Evolutionary conservation across 495 filamentous ascomycete species (phyloP), one percentile per base, ranked within the genome.

Genomic region (Hypoxylon lienhwacheense): DNA sequence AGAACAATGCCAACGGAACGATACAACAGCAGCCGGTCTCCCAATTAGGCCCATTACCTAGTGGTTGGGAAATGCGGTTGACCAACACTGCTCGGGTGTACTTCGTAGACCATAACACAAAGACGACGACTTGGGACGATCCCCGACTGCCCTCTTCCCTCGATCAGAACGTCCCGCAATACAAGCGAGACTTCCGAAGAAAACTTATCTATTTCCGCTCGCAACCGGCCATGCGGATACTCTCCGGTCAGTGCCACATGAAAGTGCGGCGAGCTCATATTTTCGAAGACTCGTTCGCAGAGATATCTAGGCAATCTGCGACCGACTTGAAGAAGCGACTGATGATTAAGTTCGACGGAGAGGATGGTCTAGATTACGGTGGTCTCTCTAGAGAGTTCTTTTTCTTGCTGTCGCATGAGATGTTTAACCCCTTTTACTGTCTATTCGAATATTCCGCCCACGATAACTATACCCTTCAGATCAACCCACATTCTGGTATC

Each of bases 361-460:
- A 98, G 73, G 93, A 98, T 64, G 93, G 93, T 70, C 75, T 98
- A 39, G 93, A 98, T 74, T 98, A 98, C 70, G 93, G 93, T 70
- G 93, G 93, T 79, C 83, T 99, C 32, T 99, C 93, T 15, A 87
- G 93, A 81, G 93, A 99, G 73, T 99, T 97, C 77, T 99, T 99
- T 81, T 99, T 97, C 85, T 80, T 99, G 48, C 83, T 99, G 31
- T 97, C 93, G n/a, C 93, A 99, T 73, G 93, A 99, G 78, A 99
- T 99, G 93, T 99, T 99, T 75, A 99, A 99, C 72, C 93, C 93
- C 45, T 99, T 99, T 76, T 99, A 99, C 76, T 99, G 93, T 73
- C 80, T 99, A 35, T 99, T 99, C 77, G 93, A 99, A 75, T 99
- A 99, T 70, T 97, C 93, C 55, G 93, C 93, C 21, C 93, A 99